A percentile compares a stretch with the other conserved stretches of the same genome.
Conservation (phyloP, 768 basidiomycete genomes). For the Leucocoprinus birnbaumii region DNA sequence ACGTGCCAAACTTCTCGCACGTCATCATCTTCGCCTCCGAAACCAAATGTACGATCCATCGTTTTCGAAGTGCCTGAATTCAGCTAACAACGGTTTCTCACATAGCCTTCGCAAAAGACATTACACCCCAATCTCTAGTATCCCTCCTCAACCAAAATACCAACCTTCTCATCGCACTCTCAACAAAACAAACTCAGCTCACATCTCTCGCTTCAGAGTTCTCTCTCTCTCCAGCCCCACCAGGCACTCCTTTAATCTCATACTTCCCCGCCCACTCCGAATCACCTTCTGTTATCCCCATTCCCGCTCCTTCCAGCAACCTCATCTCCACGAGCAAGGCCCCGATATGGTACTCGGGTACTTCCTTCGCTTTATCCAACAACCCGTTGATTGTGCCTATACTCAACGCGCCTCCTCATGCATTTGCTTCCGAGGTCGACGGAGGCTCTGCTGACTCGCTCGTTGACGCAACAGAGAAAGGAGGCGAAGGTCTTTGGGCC, state of each 20-base stretch:
- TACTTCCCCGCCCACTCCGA: constrained; percentile 78
- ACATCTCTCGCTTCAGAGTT: constrained; percentile 87
- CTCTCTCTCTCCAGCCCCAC: constrained; percentile 83
- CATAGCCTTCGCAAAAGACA: constrained; percentile 67
- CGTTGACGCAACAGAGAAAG: constrained; percentile 69
- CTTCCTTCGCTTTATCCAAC: constrained; percentile 58
- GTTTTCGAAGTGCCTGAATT: not conserved
- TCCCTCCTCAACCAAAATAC: constrained; percentile 64
- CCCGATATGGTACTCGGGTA: constrained; percentile 77
- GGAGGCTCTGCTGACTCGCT: constrained; percentile 62
- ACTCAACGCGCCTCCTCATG: constrained; percentile 70
- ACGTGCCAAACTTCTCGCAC: constrained; percentile 76
- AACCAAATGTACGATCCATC: constrained; percentile 65
- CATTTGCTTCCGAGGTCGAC: constrained; percentile 71
- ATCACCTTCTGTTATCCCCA: constrained; percentile 63
- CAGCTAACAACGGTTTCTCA: constrained; percentile 9
- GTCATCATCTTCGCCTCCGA: constrained; percentile 85
- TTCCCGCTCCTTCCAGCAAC: constrained; percentile 34
- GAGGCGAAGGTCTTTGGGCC: constrained; percentile 80
- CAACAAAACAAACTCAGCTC: constrained; percentile 70
- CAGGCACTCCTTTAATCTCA: constrained; percentile 79
- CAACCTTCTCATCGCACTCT: constrained; percentile 84
- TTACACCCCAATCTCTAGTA: constrained; percentile 80
- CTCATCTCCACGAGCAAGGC: constrained; percentile 39
- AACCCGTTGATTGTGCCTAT: constrained; percentile 85